phyloP scores from a whole-genome alignment of 2,329 filamentous ascomycete species.

The Juglanconis sp. region DNA sequence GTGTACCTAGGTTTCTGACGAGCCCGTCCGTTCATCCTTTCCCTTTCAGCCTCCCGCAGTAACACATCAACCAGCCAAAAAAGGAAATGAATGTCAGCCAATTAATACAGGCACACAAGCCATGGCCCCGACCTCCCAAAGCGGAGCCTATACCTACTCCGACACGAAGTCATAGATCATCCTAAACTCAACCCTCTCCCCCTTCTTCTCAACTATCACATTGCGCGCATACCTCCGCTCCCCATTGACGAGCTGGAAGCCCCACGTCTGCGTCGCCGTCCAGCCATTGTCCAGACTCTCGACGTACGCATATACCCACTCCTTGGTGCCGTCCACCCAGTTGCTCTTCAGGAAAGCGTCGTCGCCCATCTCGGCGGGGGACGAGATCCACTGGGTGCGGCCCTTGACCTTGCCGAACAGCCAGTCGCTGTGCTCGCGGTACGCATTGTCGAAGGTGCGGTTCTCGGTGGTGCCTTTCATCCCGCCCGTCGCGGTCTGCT shows the following conservation, averaged over 20 bases:
- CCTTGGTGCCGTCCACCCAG: conserved; percentile 56
- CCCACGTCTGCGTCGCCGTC: conserved; percentile 58
- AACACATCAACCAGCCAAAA: not conserved
- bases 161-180: conserved; percentile 54
- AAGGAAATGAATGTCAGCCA: not conserved
- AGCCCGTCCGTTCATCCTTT: no score
- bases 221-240: conserved; percentile 52
- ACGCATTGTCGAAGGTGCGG: conserved; percentile 49
- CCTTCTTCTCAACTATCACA: conserved; percentile 50
- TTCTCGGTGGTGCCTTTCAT: conserved; percentile 62
- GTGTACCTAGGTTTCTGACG: no score
- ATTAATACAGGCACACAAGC: not conserved
- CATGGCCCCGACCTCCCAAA: not conserved
- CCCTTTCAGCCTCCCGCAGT: no score
- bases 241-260: conserved; percentile 53
- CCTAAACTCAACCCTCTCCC: conserved; percentile 45
- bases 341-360: conserved; percentile 55
- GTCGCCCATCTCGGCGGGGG: conserved; percentile 39
- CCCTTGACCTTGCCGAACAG: conserved; percentile 74
- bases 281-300: conserved; percentile 50
- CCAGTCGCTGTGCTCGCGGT: conserved; percentile 69
- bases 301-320: conserved; percentile 62
- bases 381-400: conserved; percentile 48
- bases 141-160: conserved; percentile 12
- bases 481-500: conserved; percentile 68